These are phyloP conservation scores for Bimuria novae-zelandiae DNA, from an alignment of 2,329 filamentous ascomycete species.

Conservation along the genomic window DNA sequence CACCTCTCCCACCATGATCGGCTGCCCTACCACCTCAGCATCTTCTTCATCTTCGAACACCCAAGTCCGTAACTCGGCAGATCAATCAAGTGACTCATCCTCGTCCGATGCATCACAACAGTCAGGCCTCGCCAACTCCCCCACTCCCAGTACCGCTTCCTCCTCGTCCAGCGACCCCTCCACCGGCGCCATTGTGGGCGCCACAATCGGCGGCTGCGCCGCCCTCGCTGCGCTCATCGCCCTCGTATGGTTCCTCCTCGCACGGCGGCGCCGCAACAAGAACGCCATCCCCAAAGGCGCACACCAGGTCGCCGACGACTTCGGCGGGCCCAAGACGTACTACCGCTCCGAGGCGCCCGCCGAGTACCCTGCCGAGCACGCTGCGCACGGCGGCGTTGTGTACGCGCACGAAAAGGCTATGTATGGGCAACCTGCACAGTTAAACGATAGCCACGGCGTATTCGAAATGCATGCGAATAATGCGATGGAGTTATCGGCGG, in stretches of 20 bases:
- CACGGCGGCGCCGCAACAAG: slow-evolving; percentile 12
- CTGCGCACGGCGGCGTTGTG: no score
- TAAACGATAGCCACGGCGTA: slow-evolving; percentile 1
- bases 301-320: slow-evolving; percentile 14
- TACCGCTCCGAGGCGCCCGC: neutral
- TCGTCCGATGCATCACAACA: no score
- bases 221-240: slow-evolving; percentile 22
- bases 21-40: slow-evolving; percentile 14
- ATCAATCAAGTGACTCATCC: no score
- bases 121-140: no score
- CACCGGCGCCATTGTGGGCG: slow-evolving; percentile 28
- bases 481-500: neutral
- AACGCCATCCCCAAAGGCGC: slow-evolving; percentile 10
- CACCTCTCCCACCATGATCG: slow-evolving; percentile 14
- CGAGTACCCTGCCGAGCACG: neutral
- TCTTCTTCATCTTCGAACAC: slow-evolving; percentile 3
- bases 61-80: no score
- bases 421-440: no score
- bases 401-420: slow-evolving; percentile 4
- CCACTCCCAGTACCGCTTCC: no score
- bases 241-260: slow-evolving; percentile 20
- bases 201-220: slow-evolving; percentile 23
- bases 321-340: slow-evolving; percentile 3
- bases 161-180: no score
- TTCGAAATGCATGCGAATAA: slow-evolving; percentile 9